phyloP scores from a whole-genome alignment of 306 rosid genomes.

The Vigna unguiculata region DNA sequence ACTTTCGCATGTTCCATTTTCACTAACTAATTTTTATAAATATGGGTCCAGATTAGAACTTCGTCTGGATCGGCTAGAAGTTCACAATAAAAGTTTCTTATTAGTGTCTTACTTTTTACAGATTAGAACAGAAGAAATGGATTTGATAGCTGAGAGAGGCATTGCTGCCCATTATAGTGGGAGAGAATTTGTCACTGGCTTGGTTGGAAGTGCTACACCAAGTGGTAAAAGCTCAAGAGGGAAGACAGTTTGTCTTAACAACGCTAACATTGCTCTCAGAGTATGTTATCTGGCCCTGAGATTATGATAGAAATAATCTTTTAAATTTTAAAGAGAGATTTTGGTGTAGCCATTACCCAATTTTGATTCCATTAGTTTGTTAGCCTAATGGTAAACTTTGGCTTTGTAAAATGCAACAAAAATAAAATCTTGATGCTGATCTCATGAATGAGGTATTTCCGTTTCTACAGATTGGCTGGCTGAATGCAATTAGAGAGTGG shows the following conservation, averaged over 20 bases:
- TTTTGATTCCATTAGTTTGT: conserved; percentile 33
- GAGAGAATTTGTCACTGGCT: conserved; percentile 68
- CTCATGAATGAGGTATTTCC: conserved; percentile 51
- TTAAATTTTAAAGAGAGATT: conserved; percentile 37
- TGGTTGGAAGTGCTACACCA: conserved; percentile 74
- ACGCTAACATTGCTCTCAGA: conserved; percentile 98
- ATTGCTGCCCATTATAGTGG: conserved; percentile 99
- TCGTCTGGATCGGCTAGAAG: not conserved
- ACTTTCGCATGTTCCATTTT: conserved; percentile 36
- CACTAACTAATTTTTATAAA: conserved; percentile 17
- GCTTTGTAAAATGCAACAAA: not conserved
- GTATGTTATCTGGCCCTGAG: conserved; percentile 56
- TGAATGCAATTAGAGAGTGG: conserved; percentile 99
- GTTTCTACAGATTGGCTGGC: conserved; percentile 95
- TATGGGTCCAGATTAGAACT: conserved; percentile 6
- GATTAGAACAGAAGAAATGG: conserved; percentile 98
- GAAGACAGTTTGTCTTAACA: conserved; percentile 85
- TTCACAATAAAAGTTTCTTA: conserved; percentile 28
- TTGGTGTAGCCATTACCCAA: conserved; percentile 23
- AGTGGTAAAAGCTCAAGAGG: conserved; percentile 78
- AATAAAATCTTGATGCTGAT: conserved; percentile 36
- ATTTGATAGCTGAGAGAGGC: conserved; percentile 98
- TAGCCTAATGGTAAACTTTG: not conserved
- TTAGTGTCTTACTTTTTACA: conserved; percentile 50
- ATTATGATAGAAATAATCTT: conserved; percentile 42